These are phyloP conservation scores for Crithidia bombi DNA, from an alignment of 208 protist genomes.

Conservation along the genomic window DNA sequence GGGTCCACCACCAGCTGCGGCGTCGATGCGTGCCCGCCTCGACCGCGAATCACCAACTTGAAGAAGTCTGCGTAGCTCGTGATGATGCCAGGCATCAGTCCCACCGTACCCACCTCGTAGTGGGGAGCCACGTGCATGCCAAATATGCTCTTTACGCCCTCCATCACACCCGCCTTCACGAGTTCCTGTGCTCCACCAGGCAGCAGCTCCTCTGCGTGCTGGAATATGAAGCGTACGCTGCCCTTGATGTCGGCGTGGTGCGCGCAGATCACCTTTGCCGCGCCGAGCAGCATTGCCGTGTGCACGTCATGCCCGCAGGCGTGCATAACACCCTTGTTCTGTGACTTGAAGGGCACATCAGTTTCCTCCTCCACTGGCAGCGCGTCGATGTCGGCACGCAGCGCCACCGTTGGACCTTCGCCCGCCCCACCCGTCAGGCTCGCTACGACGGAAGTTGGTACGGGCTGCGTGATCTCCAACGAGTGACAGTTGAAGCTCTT, in stretches of 20 bases:
- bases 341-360: constrained; percentile 68
- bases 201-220: constrained; percentile 71
- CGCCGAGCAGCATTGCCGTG: constrained; percentile 74
- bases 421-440: constrained; percentile 60
- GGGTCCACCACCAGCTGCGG: constrained; percentile 64
- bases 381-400: constrained; percentile 77
- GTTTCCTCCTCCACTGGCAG: constrained; percentile 69
- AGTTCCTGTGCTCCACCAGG: constrained; percentile 65
- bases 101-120: constrained; percentile 39
- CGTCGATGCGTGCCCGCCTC: constrained; percentile 63
- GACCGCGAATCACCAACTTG: constrained; percentile 54
- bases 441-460: constrained; percentile 53
- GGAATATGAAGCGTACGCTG: constrained; percentile 77
- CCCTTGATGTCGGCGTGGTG: constrained; percentile 50
- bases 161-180: constrained; percentile 50
- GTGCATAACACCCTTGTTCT: constrained; percentile 66
- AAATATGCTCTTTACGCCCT: constrained; percentile 66
- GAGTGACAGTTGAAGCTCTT: constrained; percentile 36
- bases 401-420: constrained; percentile 53
- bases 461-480: constrained; percentile 48
- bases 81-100: constrained; percentile 37
- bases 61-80: constrained; percentile 48
- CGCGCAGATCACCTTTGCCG: constrained; percentile 67
- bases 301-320: constrained; percentile 75
- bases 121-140: constrained; percentile 45